Base-by-base conservation (phyloP, 1,139 yeast species). In the Debaryomyces udenii region DNA sequence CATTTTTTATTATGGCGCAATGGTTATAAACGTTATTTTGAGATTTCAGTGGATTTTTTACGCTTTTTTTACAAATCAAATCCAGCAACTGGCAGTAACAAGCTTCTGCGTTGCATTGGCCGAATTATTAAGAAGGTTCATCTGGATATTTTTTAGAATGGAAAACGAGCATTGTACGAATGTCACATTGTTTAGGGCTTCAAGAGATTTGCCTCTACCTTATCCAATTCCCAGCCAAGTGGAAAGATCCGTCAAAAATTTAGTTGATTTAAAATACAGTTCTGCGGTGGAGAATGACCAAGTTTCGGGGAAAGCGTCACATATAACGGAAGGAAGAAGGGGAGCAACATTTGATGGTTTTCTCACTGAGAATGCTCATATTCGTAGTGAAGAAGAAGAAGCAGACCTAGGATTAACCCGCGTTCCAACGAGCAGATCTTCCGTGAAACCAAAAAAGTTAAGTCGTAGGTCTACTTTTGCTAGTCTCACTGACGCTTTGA, bases 81-180 rank as follows among this genome's bases (percentile, higher is more conserved):
- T 89, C 43, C 93, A 87, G 61, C 97, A 93, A 57, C 86, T 93
- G 59, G 96, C 96, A 0, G 80, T 81, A n/a, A 85, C 96, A 1
- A 85, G 96, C 57, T 91, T 91, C 55, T 72, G 80, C 42, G 80
- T 93, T 37, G 96, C 96, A 0, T 51, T 87, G 13, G 88, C 94
- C 0, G 99, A 93, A 61, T 64, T 89, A 2, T 20, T 86, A 2
- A 74, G 99, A 56, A 74, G 99, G 55, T 84, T 88, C 49, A 68
- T 91, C 15, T 93, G 99, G 99, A 74, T 86, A 6, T 78, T 86
- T 42, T 85, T 93, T 68, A 82, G 99, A 66, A 86, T 93, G 76
- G 99, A 93, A 56, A 93, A 93, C 62, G 98, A 93, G 63, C 99
- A 94, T 63, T 82, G 90, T 35, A 84, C 96, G 1, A 93, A 93